A percentile compares a stretch with the other conserved stretches of the same genome.
phyloP scores from a whole-genome alignment of 371 early-diverging fungal species.

The Nematocida sp. region DNA sequence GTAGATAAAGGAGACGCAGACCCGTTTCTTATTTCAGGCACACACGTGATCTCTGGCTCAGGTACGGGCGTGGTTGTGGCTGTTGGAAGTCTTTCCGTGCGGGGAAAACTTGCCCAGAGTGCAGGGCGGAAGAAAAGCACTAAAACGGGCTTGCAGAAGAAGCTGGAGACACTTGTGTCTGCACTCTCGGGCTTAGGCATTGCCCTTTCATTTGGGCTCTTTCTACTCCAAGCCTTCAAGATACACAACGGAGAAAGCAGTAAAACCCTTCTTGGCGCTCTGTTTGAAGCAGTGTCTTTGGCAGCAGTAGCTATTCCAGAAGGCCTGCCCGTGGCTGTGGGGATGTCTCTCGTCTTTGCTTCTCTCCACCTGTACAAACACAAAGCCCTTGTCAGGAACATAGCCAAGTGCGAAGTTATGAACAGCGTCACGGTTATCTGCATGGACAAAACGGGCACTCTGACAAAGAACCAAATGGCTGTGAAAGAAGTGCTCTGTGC shows the following conservation, averaged over 20 bases:
- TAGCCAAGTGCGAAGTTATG: slow-evolving; percentile 84
- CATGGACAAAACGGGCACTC: slow-evolving; percentile 93
- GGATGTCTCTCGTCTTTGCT: slow-evolving; percentile 85
- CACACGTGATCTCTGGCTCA: slow-evolving; percentile 79
- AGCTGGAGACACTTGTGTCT: slow-evolving; percentile 5
- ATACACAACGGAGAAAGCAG: neutral
- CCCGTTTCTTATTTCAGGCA: slow-evolving; percentile 80
- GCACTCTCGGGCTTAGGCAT: neutral
- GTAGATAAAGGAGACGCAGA: slow-evolving; percentile 71
- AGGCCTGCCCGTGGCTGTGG: slow-evolving; percentile 88
- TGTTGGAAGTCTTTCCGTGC: slow-evolving; percentile 73
- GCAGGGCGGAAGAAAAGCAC: neutral
- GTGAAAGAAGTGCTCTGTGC: neutral
- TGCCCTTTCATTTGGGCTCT: neutral
- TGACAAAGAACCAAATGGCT: slow-evolving; percentile 92
- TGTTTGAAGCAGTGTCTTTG: slow-evolving; percentile 82
- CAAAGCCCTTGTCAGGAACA: slow-evolving; percentile 82
- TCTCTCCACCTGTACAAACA: slow-evolving; percentile 87
- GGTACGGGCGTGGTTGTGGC: slow-evolving; percentile 74
- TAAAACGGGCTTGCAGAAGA: slow-evolving; percentile 19
- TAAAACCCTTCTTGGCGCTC: neutral
- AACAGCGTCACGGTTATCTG: slow-evolving; percentile 90
- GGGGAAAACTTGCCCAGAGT: slow-evolving; percentile 67
- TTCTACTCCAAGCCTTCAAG: neutral
- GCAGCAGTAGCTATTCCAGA: slow-evolving; percentile 98